phyloP scores from a whole-genome alignment of 768 basidiomycete genomes.

The Jaapia argillacea region DNA sequence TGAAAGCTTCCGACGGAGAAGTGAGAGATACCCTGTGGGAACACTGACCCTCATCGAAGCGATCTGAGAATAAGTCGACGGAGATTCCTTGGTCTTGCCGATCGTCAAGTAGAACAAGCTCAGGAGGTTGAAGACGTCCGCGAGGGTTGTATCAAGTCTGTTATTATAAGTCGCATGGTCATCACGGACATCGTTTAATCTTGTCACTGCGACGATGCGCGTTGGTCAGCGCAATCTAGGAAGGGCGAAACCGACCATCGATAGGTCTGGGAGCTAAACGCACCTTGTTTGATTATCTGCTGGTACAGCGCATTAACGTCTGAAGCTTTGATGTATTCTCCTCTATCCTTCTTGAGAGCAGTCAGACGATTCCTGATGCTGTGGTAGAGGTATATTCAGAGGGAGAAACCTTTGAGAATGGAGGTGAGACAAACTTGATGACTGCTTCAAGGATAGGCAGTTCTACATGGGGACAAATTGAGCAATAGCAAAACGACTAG shows the following conservation, averaged over 20 bases:
- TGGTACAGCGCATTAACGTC: slow-evolving; percentile 94
- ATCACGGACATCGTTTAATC: slow-evolving; percentile 83
- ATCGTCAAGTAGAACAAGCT: slow-evolving; percentile 98
- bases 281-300: slow-evolving; percentile 88
- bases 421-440: slow-evolving; percentile 58
- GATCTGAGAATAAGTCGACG: slow-evolving; percentile 93
- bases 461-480: slow-evolving; percentile 42
- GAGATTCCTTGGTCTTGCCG: slow-evolving; percentile 89
- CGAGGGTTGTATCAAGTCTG: slow-evolving; percentile 87
- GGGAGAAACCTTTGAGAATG: background rate
- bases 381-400: slow-evolving; percentile 4
- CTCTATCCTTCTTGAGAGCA: slow-evolving; percentile 87
- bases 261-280: too few relatives aligned
- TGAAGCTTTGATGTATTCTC: slow-evolving; percentile 84
- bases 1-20: too few relatives aligned
- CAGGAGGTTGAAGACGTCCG: slow-evolving; percentile 91
- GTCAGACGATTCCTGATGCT: slow-evolving; percentile 95
- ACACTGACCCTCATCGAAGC: slow-evolving; percentile 88
- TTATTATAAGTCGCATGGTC: slow-evolving; percentile 71
- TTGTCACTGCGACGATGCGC: slow-evolving; percentile 51
- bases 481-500: slow-evolving; percentile 9
- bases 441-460: slow-evolving; percentile 90
- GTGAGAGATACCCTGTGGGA: too few relatives aligned
- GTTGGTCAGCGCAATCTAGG: background rate
- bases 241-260: too few relatives aligned